A percentile compares a stretch with the other conserved stretches of the same genome.
These are phyloP conservation scores for Mallotus repandus DNA, from an alignment of 441 rosid genomes.

Conservation along the genomic window DNA sequence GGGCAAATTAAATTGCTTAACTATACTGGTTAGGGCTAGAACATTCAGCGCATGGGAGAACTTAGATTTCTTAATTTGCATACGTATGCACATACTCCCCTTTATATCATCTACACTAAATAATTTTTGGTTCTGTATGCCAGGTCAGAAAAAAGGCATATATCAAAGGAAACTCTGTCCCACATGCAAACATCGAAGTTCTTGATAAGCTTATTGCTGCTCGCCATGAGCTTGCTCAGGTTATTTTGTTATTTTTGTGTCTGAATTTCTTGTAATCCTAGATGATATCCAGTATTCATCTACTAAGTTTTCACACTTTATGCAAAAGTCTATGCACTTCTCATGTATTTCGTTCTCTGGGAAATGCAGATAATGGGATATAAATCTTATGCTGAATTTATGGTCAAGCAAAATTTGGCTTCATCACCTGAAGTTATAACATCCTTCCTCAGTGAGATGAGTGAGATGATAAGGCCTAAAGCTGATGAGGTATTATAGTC, in stretches of 20 bases:
- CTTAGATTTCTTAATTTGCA: slow-evolving; percentile 11
- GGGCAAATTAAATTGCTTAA: slow-evolving; percentile 5
- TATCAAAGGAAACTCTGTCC: slow-evolving; percentile 75
- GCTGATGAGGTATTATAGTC: slow-evolving; percentile 70
- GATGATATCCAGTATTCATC: background rate
- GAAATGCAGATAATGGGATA: slow-evolving; percentile 65
- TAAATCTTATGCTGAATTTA: slow-evolving; percentile 76
- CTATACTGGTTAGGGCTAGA: slow-evolving; percentile 2
- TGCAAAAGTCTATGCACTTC: slow-evolving; percentile 5
- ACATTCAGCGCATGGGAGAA: background rate
- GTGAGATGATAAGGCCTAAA: slow-evolving; percentile 64
- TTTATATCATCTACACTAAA: slow-evolving; percentile 21
- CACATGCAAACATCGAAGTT: slow-evolving; percentile 71
- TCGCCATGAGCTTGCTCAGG: slow-evolving; percentile 93
- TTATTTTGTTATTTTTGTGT: slow-evolving; percentile 24
- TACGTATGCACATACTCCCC: slow-evolving; percentile 3
- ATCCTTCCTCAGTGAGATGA: slow-evolving; percentile 83
- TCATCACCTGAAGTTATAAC: slow-evolving; percentile 78
- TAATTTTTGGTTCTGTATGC: slow-evolving; percentile 14
- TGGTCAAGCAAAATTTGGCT: slow-evolving; percentile 74
- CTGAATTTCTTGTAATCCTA: background rate
- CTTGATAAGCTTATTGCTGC: slow-evolving; percentile 76
- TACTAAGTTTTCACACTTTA: background rate
- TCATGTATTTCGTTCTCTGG: slow-evolving; percentile 27
- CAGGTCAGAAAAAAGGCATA: slow-evolving; percentile 86